Base-by-base conservation (phyloP, 2,329 filamentous ascomycete genomes). In the Calycina marina region DNA sequence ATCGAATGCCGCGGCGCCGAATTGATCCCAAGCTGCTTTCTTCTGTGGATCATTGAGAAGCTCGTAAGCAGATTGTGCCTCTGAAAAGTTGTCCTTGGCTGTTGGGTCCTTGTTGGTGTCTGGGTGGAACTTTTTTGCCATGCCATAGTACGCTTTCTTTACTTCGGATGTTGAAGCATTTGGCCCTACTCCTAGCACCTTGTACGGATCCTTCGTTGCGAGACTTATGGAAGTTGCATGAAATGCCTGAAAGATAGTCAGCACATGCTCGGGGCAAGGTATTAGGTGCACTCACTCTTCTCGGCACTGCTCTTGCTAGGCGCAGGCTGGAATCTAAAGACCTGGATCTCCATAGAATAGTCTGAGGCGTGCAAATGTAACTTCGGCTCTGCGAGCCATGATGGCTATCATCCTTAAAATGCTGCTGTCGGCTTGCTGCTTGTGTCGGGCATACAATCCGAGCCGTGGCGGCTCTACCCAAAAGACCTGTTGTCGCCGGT, bases 81-180 rank as follows among this genome's bases (percentile, higher is more conserved):
- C 88, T 41, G 77, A 71, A 50, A 98, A 98, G 49, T 81, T 88
- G 48, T 96, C 90, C 55, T 96, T 96, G 20, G 90, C 86, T n/a
- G 64, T 69, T 3, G 82, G 57, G 46, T 96, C 90, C 56, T 96
- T 96, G 65, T 96, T 98, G 20, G 90, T 96, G 55, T 98, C 90
- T 6, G 90, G 90, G 50, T 98, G 90, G 54, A 74, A 98, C 53
- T 96, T 98, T 59, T 98, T 98, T 13, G 90, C 90, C 37, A 96
- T 65, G 31, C 86, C 83, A 54, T 98, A 98, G 63, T 98, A 98
- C 3, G 90, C 86, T 57, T 94, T 96, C 56, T 98, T 98, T 55
- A 98, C 96, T 20, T 96, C 88, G 38, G 73, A 64, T 3, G 84
- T 62, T 1, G 82, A 76, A n/a, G 90, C 83, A 40, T 59, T 68